phyloP scores from a whole-genome alignment of 208 protist genomes.

The Crithidia acanthocephali region DNA sequence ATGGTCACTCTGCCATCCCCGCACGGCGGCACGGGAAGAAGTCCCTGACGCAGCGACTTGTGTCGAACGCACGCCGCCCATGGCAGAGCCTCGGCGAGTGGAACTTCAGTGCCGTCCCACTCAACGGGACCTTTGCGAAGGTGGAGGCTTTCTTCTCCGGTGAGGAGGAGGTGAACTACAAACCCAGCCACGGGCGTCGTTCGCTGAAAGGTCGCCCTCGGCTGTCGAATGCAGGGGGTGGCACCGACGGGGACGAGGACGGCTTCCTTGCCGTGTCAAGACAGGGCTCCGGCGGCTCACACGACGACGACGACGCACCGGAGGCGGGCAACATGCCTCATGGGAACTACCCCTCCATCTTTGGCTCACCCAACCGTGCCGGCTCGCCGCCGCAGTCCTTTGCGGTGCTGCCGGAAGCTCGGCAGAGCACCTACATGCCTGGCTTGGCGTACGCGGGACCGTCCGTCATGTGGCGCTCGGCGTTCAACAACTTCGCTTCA shows the following conservation, averaged over 20 bases:
- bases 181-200: not conserved
- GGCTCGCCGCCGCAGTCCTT: constrained; percentile 1
- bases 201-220: not conserved
- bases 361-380: not conserved
- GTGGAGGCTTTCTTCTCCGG: not conserved
- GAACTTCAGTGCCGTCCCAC: not conserved
- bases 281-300: not conserved
- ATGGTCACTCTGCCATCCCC: not conserved
- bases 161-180: too few relatives aligned
- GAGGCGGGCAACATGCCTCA: not conserved
- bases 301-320: not conserved
- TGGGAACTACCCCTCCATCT: constrained; percentile 2
- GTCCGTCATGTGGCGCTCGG: constrained; percentile 4
- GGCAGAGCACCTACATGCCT: not conserved
- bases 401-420: not conserved
- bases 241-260: not conserved
- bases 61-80: not conserved
- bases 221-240: not conserved
- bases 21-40: not conserved
- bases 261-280: too few relatives aligned
- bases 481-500: not conserved
- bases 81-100: constrained; percentile 11
- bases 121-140: not conserved
- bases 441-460: not conserved
- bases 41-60: not conserved